Conservation (phyloP, 495 filamentous ascomycete species). For the Penicillium dipodomyicola region DNA sequence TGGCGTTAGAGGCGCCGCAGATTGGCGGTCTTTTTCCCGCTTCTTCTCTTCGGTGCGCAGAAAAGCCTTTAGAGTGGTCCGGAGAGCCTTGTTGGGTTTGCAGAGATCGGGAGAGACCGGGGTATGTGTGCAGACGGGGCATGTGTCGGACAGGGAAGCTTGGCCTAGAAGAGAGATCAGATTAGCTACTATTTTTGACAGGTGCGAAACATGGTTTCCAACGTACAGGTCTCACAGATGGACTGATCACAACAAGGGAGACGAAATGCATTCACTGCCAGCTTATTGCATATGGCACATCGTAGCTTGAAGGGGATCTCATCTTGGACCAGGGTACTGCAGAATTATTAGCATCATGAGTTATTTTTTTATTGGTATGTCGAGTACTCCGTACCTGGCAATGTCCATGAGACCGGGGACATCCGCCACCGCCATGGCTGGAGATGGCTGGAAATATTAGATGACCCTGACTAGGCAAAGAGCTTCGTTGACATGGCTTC, state of each 20-base stretch:
- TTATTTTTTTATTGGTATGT: background rate
- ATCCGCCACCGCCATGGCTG: constrained; percentile 41
- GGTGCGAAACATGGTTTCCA: background rate
- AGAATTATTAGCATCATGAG: constrained; percentile 2
- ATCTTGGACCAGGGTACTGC: constrained; percentile 72
- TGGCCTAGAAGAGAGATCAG: constrained; percentile 57
- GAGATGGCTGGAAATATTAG: constrained; percentile 6
- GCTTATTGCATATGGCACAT: constrained; percentile 87
- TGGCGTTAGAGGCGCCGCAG: constrained; percentile 33
- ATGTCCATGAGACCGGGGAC: constrained; percentile 50
- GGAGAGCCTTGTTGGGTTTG: constrained; percentile 81
- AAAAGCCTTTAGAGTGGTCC: constrained; percentile 86
- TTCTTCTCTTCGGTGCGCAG: constrained; percentile 87
- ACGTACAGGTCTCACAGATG: constrained; percentile 87
- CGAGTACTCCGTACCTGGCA: constrained; percentile 33
- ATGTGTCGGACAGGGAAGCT: constrained; percentile 69
- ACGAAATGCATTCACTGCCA: constrained; percentile 87
- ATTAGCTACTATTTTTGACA: background rate
- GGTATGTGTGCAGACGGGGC: constrained; percentile 88
- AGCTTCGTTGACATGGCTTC: background rate
- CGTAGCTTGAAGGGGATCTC: constrained; percentile 92
- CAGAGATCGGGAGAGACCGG: constrained; percentile 83
- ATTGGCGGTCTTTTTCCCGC: constrained; percentile 56
- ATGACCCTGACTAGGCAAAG: constrained; percentile 3
- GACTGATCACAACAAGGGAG: constrained; percentile 93